Evolutionary conservation across 495 filamentous ascomycete species (phyloP).

Genomic region (Aspergillus incahuasiensis): DNA sequence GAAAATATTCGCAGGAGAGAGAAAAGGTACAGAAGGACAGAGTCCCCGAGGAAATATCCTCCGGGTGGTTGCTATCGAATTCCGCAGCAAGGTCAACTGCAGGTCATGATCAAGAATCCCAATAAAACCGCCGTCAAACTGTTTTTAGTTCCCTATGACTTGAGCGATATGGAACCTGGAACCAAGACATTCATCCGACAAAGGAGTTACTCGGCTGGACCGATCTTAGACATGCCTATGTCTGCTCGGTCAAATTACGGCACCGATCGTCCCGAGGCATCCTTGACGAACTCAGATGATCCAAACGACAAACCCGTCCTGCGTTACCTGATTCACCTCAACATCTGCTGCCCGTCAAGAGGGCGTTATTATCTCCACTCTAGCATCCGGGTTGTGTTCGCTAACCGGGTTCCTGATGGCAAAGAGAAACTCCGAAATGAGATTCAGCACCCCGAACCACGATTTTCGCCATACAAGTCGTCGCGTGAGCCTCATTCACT

Average conservation of each 20-base stretch:
- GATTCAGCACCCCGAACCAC: conserved; percentile 81
- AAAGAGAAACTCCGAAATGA: conserved; percentile 93
- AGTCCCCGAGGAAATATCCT: conserved; percentile 67
- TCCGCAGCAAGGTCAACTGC: conserved; percentile 88
- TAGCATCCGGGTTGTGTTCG: conserved; percentile 90
- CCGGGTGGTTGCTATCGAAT: conserved; percentile 90
- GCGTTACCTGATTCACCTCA: conserved; percentile 88
- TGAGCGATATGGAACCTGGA: conserved; percentile 90
- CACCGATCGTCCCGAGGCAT: conserved; percentile 39
- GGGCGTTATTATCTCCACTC: conserved; percentile 90
- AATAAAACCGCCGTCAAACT: conserved; percentile 96
- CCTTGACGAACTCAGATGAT: conserved; percentile 37
- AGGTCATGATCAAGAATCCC: conserved; percentile 95
- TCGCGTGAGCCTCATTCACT: conserved; percentile 37
- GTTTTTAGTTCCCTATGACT: conserved; percentile 91
- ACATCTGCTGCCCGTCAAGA: conserved; percentile 82
- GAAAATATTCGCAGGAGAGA: conserved; percentile 34
- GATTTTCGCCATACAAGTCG: conserved; percentile 81
- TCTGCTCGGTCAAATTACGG: conserved; percentile 47
- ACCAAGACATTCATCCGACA: conserved; percentile 97
- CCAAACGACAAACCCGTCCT: conserved; percentile 70
- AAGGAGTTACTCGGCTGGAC: conserved; percentile 85
- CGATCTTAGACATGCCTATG: conserved; percentile 68
- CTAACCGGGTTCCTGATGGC: conserved; percentile 93
- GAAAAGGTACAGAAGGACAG: conserved; percentile 57